These are phyloP conservation scores for Aspergillus carbonarius DNA, from an alignment of 2,329 filamentous ascomycete species.

Conservation along the genomic window DNA sequence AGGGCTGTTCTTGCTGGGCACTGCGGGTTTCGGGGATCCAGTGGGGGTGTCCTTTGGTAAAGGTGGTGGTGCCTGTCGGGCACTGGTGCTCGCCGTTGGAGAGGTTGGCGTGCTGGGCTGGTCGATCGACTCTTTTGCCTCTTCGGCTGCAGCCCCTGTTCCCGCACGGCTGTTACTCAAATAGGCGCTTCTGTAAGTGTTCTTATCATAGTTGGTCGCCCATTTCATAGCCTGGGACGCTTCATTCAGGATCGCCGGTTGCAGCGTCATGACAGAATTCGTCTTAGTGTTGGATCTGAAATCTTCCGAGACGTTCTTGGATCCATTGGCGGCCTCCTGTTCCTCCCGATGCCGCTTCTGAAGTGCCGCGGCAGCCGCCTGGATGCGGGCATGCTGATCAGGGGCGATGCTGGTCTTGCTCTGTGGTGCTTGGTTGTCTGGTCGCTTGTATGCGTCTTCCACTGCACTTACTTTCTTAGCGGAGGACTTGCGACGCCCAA, in stretches of 20 bases:
- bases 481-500: conserved; percentile 69
- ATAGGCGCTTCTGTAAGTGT: conserved; percentile 81
- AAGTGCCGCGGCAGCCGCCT: conserved; percentile 82
- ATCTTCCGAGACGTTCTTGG: conserved; percentile 54
- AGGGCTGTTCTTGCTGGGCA: conserved; percentile 23
- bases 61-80: conserved; percentile 32
- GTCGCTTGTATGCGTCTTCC: conserved; percentile 54
- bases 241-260: conserved; percentile 79
- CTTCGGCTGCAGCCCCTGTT: conserved; percentile 57
- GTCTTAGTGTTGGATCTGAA: conserved; percentile 67
- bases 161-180: conserved; percentile 72
- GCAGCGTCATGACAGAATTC: conserved; percentile 83
- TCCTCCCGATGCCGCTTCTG: conserved; percentile 68
- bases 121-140: conserved; percentile 39
- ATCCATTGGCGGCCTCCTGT: conserved; percentile 47
- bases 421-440: conserved; percentile 51
- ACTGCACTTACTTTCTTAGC: conserved; percentile 56
- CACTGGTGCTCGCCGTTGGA: conserved; percentile 25
- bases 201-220: conserved; percentile 93
- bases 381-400: conserved; percentile 90
- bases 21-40: conserved; percentile 27
- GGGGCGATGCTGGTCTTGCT: conserved; percentile 85
- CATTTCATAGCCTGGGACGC: conserved; percentile 95
- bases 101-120: conserved; percentile 24
- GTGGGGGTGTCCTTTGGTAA: conserved; percentile 32